Base-by-base conservation (phyloP, 2,329 filamentous ascomycete genomes). In the Colletotrichum kahawae region DNA sequence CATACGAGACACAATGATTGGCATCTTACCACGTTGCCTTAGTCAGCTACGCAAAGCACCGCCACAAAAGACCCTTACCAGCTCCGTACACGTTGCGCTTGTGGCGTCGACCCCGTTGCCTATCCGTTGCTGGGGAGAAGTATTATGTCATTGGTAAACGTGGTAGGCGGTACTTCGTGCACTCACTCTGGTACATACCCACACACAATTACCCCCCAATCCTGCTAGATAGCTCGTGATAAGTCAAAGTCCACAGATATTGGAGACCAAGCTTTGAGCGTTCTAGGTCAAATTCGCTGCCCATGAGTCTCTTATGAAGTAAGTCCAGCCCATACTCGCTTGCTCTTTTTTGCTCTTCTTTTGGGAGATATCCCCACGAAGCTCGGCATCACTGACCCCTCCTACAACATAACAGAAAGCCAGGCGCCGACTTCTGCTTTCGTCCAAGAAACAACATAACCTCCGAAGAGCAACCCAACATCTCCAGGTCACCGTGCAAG, bases 341-440 rank as follows among this genome's bases (percentile, higher is more conserved):
- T 67, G 16, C 34, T 62, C 70, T 63, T 56, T 24, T 69, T 24
- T n/a, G 9, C n/a, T 48, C 5, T 70, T 56, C 31, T n/a, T 69
- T 33, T n/a, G 31, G 18, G 13, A 34, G 24, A 31, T 9, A 51
- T 21, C 4, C 51, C 33, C 16, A 57, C 34, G n/a, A 59, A 48
- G 24, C 27, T 21, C 36, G 36, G 59, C 54, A 38, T 71, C 62
- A 48, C 68, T 74, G n/a, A 75, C 68, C 51, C 71, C 54, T 75
- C 59, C 16, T 54, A 21, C 31, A 24, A 38, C 62, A 59, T 16
- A 29, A 57, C 66, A 82, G 79, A 79, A 83, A 82, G 70, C 82
- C 81, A 29, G 82, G 80, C 48, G 79, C 82, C 34, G 72, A 77
- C 62, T 82, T 83, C 74, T 77, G 80, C 66, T 81, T 83, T 77